Percentiles rank a stretch among this genome's conserved stretches.
phyloP scores from a whole-genome alignment of 352 stramenopile genomes.

The Globisporangium nunn region DNA sequence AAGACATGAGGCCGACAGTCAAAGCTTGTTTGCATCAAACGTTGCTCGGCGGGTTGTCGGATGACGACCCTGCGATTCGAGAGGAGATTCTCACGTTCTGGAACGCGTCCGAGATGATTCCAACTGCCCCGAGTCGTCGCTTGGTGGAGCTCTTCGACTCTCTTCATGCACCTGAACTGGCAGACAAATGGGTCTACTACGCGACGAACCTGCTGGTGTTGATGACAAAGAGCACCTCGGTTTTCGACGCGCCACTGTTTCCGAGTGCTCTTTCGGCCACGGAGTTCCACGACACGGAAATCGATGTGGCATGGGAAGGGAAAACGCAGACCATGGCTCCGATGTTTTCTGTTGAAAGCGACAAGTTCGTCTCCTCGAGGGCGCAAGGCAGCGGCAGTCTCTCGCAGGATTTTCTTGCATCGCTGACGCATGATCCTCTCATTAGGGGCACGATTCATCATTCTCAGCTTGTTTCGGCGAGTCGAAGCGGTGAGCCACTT shows the following conservation, averaged over 20 bases:
- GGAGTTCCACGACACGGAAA: conserved; percentile 41
- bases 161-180: conserved; percentile 34
- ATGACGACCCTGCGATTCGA: conserved; percentile 34
- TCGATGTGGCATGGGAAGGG: conserved; percentile 64
- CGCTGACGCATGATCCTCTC: conserved; percentile 12
- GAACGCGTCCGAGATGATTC: conserved; percentile 23
- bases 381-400: not conserved
- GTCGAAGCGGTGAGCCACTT: conserved; percentile 9
- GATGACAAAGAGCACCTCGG: conserved; percentile 19
- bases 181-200: conserved; percentile 65
- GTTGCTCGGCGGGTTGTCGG: conserved; percentile 44
- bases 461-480: conserved; percentile 37
- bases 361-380: conserved; percentile 27
- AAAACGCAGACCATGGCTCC: conserved; percentile 66
- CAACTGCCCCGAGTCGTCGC: conserved; percentile 25
- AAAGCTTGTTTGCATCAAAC: conserved; percentile 23
- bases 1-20: conserved; percentile 7
- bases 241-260: conserved; percentile 40
- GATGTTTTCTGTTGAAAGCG: conserved; percentile 68
- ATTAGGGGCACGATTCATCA: conserved; percentile 18
- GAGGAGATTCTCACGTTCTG: conserved; percentile 42
- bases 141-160: conserved; percentile 49
- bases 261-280: conserved; percentile 31
- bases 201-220: conserved; percentile 49
- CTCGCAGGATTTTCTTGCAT: conserved; percentile 9